phyloP scores from a whole-genome alignment of 2,329 filamentous ascomycete species.

The Pestalotiopsis sp. region DNA sequence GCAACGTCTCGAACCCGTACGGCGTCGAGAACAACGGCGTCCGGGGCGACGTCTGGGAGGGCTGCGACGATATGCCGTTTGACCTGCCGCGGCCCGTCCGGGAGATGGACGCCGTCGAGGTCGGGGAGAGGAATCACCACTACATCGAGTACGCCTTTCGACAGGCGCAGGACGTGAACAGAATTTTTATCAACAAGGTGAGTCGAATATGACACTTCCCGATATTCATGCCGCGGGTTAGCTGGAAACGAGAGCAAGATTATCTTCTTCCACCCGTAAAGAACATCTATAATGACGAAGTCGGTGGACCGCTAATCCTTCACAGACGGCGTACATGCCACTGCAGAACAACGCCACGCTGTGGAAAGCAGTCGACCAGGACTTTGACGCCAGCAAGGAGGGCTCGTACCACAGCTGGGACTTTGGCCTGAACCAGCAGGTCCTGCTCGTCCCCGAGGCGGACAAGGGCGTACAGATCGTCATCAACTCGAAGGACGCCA shows the following conservation, averaged over 20 bases:
- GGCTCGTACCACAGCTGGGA: conserved; percentile 39
- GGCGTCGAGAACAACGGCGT: conserved; percentile 32
- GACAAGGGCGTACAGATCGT: conserved; percentile 36
- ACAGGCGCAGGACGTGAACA: conserved; percentile 37
- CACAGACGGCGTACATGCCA: conserved; percentile 36
- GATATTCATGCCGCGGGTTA: background rate
- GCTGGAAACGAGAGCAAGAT: background rate
- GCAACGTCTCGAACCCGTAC: conserved; percentile 33
- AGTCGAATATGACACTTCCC: conserved; percentile 3
- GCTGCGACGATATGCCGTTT: conserved; percentile 40
- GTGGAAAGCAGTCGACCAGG: conserved; percentile 35
- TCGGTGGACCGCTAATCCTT: background rate
- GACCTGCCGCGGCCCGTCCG: conserved; percentile 35
- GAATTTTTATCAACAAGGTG: conserved; percentile 40
- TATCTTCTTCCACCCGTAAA: background rate
- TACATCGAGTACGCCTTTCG: conserved; percentile 38
- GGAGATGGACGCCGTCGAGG: conserved; percentile 28
- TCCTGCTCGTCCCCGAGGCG: conserved; percentile 36
- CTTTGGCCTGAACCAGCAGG: conserved; percentile 38
- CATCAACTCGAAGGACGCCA: conserved; percentile 40
- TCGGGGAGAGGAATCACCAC: conserved; percentile 33
- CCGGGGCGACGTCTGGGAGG: conserved; percentile 33
- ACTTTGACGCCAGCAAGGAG: conserved; percentile 27
- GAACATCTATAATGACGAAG: background rate
- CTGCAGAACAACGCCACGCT: conserved; percentile 35